phyloP scores from a whole-genome alignment of 1,284 basidiomycete species.

The Rhodotorula sp. region DNA sequence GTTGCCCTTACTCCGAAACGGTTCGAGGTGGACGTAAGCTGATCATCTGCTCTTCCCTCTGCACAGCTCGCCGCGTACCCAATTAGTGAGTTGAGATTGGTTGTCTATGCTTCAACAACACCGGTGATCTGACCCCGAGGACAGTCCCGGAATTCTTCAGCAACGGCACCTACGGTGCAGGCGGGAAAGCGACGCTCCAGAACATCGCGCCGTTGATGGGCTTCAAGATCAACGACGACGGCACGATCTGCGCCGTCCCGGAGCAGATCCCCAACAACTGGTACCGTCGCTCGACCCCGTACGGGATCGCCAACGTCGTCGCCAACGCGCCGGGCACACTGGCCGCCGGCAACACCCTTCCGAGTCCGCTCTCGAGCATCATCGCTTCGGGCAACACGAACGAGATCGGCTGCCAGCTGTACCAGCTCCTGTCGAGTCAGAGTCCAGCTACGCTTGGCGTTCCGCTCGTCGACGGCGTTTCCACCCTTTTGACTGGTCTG shows the following conservation, averaged over 20 bases:
- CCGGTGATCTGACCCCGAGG: background rate
- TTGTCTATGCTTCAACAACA: background rate
- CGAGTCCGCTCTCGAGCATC: slow-evolving; percentile 3
- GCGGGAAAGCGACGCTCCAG: background rate
- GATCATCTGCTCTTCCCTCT: background rate
- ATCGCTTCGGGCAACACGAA: background rate
- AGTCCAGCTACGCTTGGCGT: slow-evolving; percentile 3
- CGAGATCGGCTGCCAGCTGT: slow-evolving; percentile 7
- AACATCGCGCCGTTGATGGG: slow-evolving; percentile 6
- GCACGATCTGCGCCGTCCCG: slow-evolving; percentile 1
- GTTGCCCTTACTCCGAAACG: background rate
- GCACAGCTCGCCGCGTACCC: background rate
- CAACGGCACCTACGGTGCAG: slow-evolving; percentile 10
- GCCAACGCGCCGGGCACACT: background rate
- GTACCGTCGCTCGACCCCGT: slow-evolving; percentile 10
- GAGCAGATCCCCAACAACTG: slow-evolving; percentile 13
- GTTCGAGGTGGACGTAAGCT: background rate
- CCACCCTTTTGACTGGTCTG: background rate
- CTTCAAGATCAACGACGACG: slow-evolving; percentile 8
- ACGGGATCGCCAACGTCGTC: slow-evolving; percentile 10
- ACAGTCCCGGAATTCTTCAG: slow-evolving; percentile 6
- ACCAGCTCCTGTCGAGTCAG: slow-evolving; percentile 1
- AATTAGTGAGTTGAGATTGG: background rate
- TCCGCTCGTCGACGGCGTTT: background rate
- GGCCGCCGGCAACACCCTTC: background rate